phyloP scores from a whole-genome alignment of 768 basidiomycete species.

The Collybia sp. region DNA sequence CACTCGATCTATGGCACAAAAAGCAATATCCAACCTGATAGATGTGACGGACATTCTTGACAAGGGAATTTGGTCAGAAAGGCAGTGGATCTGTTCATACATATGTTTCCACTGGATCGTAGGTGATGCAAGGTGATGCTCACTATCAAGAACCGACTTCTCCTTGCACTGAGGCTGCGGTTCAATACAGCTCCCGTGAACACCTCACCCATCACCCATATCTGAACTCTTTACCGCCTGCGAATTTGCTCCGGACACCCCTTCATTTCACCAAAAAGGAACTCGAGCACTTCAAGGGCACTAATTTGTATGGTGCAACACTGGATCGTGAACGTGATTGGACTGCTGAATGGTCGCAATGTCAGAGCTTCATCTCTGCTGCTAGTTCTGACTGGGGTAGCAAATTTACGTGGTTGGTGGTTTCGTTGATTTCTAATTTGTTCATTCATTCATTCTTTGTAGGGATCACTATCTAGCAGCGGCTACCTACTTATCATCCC shows the following conservation, averaged over 20 bases:
- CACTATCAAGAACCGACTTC: background rate
- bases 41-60: constrained; percentile 1
- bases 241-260: too few relatives aligned
- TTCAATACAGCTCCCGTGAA: too few relatives aligned
- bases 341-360: constrained; percentile 57
- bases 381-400: too few relatives aligned
- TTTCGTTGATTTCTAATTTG: background rate
- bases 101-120: constrained; percentile 52
- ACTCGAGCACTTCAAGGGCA: constrained; percentile 63
- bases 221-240: constrained; percentile 57
- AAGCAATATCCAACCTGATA: background rate
- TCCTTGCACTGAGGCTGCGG: constrained; percentile 1
- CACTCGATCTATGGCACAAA: constrained; percentile 42
- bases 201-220: too few relatives aligned
- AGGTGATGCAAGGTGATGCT: constrained; percentile 30
- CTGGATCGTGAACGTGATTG: too few relatives aligned
- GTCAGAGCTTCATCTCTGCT: too few relatives aligned
- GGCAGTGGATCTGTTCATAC: constrained; percentile 68
- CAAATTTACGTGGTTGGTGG: constrained; percentile 67
- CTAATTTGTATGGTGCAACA: constrained; percentile 78
- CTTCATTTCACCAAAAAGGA: constrained; percentile 55
- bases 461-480: constrained; percentile 75
- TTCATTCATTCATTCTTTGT: constrained; percentile 1
- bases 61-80: constrained; percentile 46
- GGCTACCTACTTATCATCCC: constrained; percentile 78